phyloP scores from a whole-genome alignment of 2,329 filamentous ascomycete genomes.

The Fusarium stilboides region DNA sequence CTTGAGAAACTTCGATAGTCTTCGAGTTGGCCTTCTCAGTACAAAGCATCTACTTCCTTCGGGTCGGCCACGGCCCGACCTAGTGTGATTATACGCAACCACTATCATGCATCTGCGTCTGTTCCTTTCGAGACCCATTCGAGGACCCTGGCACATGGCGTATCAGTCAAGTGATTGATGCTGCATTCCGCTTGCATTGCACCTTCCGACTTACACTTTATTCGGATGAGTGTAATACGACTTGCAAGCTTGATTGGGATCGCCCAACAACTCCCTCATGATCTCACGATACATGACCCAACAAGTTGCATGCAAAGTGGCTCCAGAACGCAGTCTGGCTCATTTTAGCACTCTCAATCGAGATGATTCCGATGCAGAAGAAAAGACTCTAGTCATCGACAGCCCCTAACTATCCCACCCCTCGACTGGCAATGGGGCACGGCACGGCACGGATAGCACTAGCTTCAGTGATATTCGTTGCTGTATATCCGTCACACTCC shows the following conservation, averaged over 20 bases:
- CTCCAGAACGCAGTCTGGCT: conserved; percentile 14
- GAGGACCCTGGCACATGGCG: conserved; percentile 48
- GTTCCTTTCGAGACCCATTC: conserved; percentile 34
- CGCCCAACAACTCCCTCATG: conserved; percentile 28
- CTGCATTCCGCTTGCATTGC: conserved; percentile 31
- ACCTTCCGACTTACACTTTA: conserved; percentile 40
- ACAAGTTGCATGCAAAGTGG: conserved; percentile 48
- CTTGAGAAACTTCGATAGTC: conserved; percentile 17
- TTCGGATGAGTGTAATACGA: conserved; percentile 38
- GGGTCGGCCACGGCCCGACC: conserved; percentile 31
- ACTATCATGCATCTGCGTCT: conserved; percentile 36
- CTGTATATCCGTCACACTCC: conserved; percentile 17
- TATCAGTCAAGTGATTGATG: conserved; percentile 53
- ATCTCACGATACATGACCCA: conserved; percentile 33
- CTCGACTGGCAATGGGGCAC: conserved; percentile 28
- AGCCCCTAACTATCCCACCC: conserved; percentile 16
- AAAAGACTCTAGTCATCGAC: conserved; percentile 18
- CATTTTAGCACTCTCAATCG: conserved; percentile 22
- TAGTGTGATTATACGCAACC: conserved; percentile 29
- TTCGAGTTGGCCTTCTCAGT: conserved; percentile 7
- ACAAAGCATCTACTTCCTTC: conserved; percentile 16
- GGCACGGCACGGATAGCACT: conserved; percentile 26
- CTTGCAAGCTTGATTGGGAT: conserved; percentile 35
- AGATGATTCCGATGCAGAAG: conserved; percentile 33
- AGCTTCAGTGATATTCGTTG: conserved; percentile 14